A percentile compares a stretch with the other conserved stretches of the same genome.
Conservation (phyloP, 495 filamentous ascomycete genomes). For the Tuber aestivum region DNA sequence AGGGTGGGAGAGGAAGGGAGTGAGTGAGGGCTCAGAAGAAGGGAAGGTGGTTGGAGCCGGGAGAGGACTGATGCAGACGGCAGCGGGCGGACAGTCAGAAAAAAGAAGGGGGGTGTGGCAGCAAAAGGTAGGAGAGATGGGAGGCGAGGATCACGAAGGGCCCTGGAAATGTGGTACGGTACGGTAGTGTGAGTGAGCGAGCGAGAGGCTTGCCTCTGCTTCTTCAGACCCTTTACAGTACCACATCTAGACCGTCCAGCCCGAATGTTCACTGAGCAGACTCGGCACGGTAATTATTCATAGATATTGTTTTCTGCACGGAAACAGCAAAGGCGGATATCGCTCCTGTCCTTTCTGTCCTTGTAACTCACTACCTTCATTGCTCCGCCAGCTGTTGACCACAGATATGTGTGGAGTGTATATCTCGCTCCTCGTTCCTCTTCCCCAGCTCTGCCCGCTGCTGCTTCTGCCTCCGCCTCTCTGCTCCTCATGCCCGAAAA, state of each 20-base stretch:
- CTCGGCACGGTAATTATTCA: conserved; percentile 1
- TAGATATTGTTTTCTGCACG: conserved; percentile 1
- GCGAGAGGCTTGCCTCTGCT: not conserved
- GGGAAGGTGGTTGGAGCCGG: conserved; percentile 27
- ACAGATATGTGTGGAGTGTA: not conserved
- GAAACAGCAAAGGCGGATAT: conserved; percentile 1
- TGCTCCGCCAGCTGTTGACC: not conserved
- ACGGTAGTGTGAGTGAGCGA: not conserved
- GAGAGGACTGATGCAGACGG: conserved; percentile 26
- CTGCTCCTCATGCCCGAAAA: not conserved
- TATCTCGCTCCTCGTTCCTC: not conserved
- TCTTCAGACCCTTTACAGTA: not conserved
- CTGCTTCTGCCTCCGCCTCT: not conserved
- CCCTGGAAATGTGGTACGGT: too few species aligned
- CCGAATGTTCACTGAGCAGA: not conserved
- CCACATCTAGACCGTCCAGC: not conserved
- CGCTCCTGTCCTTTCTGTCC: not conserved
- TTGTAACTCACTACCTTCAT: not conserved
- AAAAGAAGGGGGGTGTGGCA: conserved; percentile 20
- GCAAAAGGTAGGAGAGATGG: conserved; percentile 18
- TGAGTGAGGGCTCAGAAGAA: conserved; percentile 15
- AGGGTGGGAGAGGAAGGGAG: conserved; percentile 18
- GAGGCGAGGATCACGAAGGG: conserved; percentile 12
- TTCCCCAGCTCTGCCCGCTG: not conserved
- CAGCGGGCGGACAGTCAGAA: conserved; percentile 28